Evolutionary conservation across 140 eudicot genomes (phyloP), one percentile per base, ranked within the genome.

Genomic region (Stevia rebaudiana): DNA sequence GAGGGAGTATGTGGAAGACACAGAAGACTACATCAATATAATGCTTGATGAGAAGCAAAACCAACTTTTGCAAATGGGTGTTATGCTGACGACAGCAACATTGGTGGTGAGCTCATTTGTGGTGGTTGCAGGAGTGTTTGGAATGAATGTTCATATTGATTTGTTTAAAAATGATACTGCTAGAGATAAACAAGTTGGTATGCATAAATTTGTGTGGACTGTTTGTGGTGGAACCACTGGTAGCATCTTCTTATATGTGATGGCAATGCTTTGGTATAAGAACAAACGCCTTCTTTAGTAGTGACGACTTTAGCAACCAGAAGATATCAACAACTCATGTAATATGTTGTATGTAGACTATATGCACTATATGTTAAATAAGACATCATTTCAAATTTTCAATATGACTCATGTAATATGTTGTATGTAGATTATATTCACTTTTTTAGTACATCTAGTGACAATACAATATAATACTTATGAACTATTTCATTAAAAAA

Each of bases 1-100:
- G 70, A 65, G 86, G 82, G 89, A 85, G 77, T 82, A 82, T 61
- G 94, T 82, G 9, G 89, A 82, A 52, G 89, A 82, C 80, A 82
- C 89, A 6, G 94, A 80, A 70, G 94, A 85, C 33, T 85, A 85
- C 78, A 79, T 85, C 68, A 85, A 85, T 70, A 85, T 82, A 9
- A 79, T 82, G 94, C 57, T 85, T 74, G 89, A 85, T 48, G 28
- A 48, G 12, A 48, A 48, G 54, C 54, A 48, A 13, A 48, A 48
- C 54, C 54, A 48, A 5, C 84, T 82, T 8, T 3, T 44, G 10
- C 50, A 15, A 5, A 15, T 44, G 50, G 50, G 50, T 44, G 50
- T 44, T 5, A 44, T 48, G 86, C 50, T 85, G 16, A 76, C 82
- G 0, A 79, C 94, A 1, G 84, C 94, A 50, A 85, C 86, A 35